Percentiles rank a stretch among this genome's conserved stretches.
phyloP scores from a whole-genome alignment of 495 filamentous ascomycete genomes.

The Aspergillus kassunensis region DNA sequence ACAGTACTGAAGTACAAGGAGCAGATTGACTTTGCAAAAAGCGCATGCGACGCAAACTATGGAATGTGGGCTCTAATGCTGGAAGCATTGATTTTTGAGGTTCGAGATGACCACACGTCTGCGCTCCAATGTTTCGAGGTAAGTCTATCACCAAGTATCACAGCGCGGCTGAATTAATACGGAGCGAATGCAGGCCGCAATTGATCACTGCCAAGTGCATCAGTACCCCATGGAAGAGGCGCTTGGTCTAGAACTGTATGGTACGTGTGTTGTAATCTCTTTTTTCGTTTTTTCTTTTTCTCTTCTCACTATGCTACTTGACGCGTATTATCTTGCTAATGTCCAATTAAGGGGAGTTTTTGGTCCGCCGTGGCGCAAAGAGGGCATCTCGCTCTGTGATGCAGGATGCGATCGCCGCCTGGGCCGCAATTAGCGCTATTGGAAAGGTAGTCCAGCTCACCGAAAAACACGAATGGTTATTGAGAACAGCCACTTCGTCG shows the following conservation, averaged over 20 bases:
- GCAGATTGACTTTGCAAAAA: conserved; percentile 64
- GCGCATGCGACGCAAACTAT: conserved; percentile 74
- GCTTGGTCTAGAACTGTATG: conserved; percentile 67
- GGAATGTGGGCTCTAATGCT: conserved; percentile 70
- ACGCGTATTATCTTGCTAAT: conserved; percentile 11
- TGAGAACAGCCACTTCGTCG: conserved; percentile 60
- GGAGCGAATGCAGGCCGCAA: conserved; percentile 39
- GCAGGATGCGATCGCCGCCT: conserved; percentile 68
- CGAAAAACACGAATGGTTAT: conserved; percentile 65
- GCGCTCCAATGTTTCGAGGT: conserved; percentile 66
- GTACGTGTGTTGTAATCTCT: conserved; percentile 14
- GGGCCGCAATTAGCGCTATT: conserved; percentile 66
- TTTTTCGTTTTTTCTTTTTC: background rate
- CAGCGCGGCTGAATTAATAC: background rate
- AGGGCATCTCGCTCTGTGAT: conserved; percentile 69
- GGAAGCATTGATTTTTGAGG: conserved; percentile 67
- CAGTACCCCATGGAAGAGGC: conserved; percentile 77
- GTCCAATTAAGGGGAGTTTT: conserved; percentile 57
- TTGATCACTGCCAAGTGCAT: conserved; percentile 77
- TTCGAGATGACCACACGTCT: conserved; percentile 55
- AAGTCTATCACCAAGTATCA: conserved; percentile 2
- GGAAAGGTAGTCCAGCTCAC: conserved; percentile 71
- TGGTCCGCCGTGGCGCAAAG: conserved; percentile 65
- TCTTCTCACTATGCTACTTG: background rate
- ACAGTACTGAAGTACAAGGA: conserved; percentile 54